A percentile compares a stretch with the other conserved stretches of the same genome.
phyloP scores from a whole-genome alignment of 2,329 filamentous ascomycete genomes.

The Talaromyces sp. region DNA sequence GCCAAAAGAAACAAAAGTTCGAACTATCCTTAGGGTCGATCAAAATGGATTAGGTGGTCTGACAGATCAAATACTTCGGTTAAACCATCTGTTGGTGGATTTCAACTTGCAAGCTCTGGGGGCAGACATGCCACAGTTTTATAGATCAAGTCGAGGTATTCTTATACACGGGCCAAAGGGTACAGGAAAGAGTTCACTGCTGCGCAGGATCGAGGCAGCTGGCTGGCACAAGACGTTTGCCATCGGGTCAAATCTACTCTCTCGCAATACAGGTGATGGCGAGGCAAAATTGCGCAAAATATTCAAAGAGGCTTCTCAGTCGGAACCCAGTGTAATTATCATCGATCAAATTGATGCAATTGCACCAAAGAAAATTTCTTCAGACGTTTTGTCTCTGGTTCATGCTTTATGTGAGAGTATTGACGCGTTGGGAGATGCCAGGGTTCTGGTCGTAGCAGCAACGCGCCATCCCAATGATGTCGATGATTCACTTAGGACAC shows the following conservation, averaged over 20 bases:
- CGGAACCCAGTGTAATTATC: slow-evolving; percentile 73
- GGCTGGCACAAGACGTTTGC: slow-evolving; percentile 69
- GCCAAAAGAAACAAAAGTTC: slow-evolving; percentile 22
- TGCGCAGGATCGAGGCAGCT: slow-evolving; percentile 65
- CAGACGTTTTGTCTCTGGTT: slow-evolving; percentile 39
- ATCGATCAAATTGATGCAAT: slow-evolving; percentile 76
- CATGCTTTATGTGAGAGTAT: slow-evolving; percentile 43
- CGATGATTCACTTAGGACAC: slow-evolving; percentile 65
- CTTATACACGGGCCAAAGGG: slow-evolving; percentile 79
- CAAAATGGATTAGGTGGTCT: slow-evolving; percentile 65
- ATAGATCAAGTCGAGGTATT: slow-evolving; percentile 56
- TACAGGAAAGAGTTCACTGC: slow-evolving; percentile 77
- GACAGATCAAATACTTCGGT: slow-evolving; percentile 58
- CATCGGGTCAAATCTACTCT: slow-evolving; percentile 35
- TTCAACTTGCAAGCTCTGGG: slow-evolving; percentile 46
- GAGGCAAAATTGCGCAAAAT: slow-evolving; percentile 61
- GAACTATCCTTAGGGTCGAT: slow-evolving; percentile 32
- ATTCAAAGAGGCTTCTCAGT: slow-evolving; percentile 67
- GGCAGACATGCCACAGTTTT: slow-evolving; percentile 42
- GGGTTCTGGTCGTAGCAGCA: slow-evolving; percentile 72
- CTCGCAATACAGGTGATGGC: slow-evolving; percentile 41
- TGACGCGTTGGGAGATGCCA: slow-evolving; percentile 44
- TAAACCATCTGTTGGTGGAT: slow-evolving; percentile 65
- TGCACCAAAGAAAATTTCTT: slow-evolving; percentile 56
- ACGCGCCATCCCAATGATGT: slow-evolving; percentile 72